Conservation (phyloP, 345 rosid genomes). For the Citrus medica region DNA sequence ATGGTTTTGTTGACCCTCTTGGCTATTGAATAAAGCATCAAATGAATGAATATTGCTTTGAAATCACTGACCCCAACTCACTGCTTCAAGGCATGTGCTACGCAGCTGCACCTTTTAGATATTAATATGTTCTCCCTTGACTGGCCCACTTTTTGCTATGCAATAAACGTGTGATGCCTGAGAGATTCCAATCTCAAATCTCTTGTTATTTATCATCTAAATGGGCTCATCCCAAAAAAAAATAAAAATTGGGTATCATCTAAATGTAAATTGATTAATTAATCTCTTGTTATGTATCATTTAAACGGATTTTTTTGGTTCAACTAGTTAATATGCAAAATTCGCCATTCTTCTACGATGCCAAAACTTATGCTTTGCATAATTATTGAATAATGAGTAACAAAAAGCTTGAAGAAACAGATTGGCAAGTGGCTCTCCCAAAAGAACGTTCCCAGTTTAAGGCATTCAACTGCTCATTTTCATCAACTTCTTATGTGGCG, state of each 20-base stretch:
- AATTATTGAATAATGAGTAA: neutral
- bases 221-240: too few species aligned
- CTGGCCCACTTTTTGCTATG: slow-evolving; percentile 12
- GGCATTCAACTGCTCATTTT: neutral
- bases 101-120: neutral
- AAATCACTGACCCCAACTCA: slow-evolving; percentile 17
- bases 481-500: neutral
- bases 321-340: neutral
- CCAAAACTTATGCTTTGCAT: neutral
- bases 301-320: neutral
- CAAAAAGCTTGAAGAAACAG: neutral
- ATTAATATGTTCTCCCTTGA: slow-evolving; percentile 3
- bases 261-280: too few species aligned
- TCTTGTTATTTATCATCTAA: neutral
- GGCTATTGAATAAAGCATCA: slow-evolving; percentile 8
- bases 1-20: neutral
- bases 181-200: neutral
- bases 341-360: neutral
- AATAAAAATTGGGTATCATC: too few species aligned
- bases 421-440: neutral
- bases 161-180: neutral
- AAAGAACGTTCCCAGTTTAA: neutral
- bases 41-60: slow-evolving; percentile 1
- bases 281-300: neutral
- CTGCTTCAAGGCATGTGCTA: slow-evolving; percentile 24